A percentile compares a stretch with the other conserved stretches of the same genome.
Conservation (phyloP, 2,329 filamentous ascomycete species). For the Sphaerulina populicola region DNA sequence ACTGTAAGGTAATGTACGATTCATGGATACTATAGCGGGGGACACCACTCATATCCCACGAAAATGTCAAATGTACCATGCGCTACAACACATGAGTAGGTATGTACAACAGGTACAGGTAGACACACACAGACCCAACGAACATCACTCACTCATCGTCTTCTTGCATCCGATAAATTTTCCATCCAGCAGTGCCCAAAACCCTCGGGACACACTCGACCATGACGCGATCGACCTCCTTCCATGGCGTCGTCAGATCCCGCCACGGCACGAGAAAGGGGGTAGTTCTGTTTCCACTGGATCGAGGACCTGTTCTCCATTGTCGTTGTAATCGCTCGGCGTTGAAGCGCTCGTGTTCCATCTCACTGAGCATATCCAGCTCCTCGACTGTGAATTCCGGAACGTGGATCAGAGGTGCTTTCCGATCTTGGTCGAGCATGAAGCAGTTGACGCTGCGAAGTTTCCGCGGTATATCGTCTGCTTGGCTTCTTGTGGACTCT, state of each 20-base stretch:
- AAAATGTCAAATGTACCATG: too few relatives aligned
- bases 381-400: constrained; percentile 27
- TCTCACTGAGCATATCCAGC: constrained; percentile 30
- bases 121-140: not conserved
- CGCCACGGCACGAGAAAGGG: constrained; percentile 33
- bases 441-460: constrained; percentile 32
- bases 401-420: constrained; percentile 26
- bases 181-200: constrained; percentile 28
- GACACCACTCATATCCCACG: too few relatives aligned
- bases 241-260: constrained; percentile 32
- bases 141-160: constrained; percentile 5
- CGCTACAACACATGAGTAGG: too few relatives aligned
- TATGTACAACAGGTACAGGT: not conserved
- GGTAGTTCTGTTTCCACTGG: constrained; percentile 29
- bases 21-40: too few relatives aligned
- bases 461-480: constrained; percentile 33
- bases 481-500: constrained; percentile 31
- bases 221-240: constrained; percentile 33
- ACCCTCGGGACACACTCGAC: constrained; percentile 32
- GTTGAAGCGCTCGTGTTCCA: constrained; percentile 34
- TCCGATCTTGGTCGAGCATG: constrained; percentile 30
- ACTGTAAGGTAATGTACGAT: too few relatives aligned
- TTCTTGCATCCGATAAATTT: constrained; percentile 30
- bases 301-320: constrained; percentile 31
- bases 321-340: constrained; percentile 32